Evolutionary conservation across 2,329 filamentous ascomycete species (phyloP), one percentile per base, ranked within the genome.

Genomic region (Stagonosporopsis vannaccii): DNA sequence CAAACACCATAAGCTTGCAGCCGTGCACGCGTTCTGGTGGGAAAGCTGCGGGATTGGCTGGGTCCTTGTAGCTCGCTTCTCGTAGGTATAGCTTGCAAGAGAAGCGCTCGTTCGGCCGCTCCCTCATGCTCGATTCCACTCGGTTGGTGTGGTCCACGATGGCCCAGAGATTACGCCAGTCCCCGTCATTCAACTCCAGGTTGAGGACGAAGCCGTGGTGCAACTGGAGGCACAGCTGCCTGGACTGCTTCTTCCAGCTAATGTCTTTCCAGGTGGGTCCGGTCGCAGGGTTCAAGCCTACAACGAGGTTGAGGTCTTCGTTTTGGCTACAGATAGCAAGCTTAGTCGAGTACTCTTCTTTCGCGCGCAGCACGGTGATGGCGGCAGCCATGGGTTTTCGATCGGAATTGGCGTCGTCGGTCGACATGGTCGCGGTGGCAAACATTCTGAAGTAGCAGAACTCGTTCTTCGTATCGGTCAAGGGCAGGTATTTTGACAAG

Each of bases 61-160:
- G 82, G 68, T 96, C 91, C 68, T 92, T 88, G 71, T 94, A 95
- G 67, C 94, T 90, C 62, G 96, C 91, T 23, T 88, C 85, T 40
- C 86, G 85, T 8, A 97, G 78, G 1, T 85, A 87, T 7, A 85
- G 83, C 66, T 88, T 86, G 71, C 91, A 92, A 2, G 90, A 81
- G 52, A 89, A 76, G 2, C 80, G 81, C 76, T 97, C 93, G 48
- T 91, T 89, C 26, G 82, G 81, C 36, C 86, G 84, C 6, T 87
- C 86, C 32, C 86, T 86, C 37, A 96, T 80, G 47, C 86, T 90
- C 23, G 83, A 82, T 68, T 92, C 89, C 2, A 94, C 86, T 67
- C 90, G 91, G 62, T 84, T 85, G 23, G 90, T 91, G 72, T 96
- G 94, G 57, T 96, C 91, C 62, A 92, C 91, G 75, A 96, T 91